Base-by-base conservation (phyloP, 139 green algal genomes). In the Parachlorella kessleri region DNA sequence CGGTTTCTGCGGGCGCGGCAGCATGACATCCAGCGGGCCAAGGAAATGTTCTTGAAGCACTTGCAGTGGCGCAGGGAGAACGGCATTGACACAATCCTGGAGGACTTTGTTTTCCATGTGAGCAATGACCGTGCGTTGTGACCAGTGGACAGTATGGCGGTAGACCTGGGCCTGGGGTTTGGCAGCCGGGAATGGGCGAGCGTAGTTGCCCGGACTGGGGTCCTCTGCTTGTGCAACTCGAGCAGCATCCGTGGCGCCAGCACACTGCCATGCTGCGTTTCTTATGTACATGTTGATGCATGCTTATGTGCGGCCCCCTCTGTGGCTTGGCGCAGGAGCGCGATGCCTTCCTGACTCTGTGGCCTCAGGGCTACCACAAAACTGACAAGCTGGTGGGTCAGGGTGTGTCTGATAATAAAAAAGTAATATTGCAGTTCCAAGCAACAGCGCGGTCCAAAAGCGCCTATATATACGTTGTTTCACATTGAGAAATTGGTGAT, bases 311-410 rank as follows among this genome's bases (percentile, higher is more conserved):
- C 10, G 30, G 30, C 5, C 30, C 63, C 63, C 2, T 26, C 3
- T 30, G 4, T 23, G 30, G 6, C 32, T 26, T n/a, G 32, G 33
- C 42, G 39, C 76, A 86, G 35, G 96, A 99, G 85, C 78, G 92
- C 24, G 91, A 95, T 42, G 83, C 93, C 66, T 97, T 99, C 74
- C 86, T 98, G 30, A 81, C 91, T n/a, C 72, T 93, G 1, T 99
- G 97, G 76, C 95, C 94, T 0, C 94, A 97, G 70, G 91, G 90
- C 41, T 93, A 96, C 72, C 88, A 95, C 85, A 94, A 92, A 55
- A 89, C 84, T 1, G 92, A 96, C 84, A 90, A 89, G 48, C 26
- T 82, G 79, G 84, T 86, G 41, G 53, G 72, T 32, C 1, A 23
- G n/a, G n/a, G n/a, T n/a, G n/a, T n/a, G n/a, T n/a, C n/a, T n/a